Base-by-base conservation (phyloP, 2,329 filamentous ascomycete species). In the Paraphoma chrysanthemicola region DNA sequence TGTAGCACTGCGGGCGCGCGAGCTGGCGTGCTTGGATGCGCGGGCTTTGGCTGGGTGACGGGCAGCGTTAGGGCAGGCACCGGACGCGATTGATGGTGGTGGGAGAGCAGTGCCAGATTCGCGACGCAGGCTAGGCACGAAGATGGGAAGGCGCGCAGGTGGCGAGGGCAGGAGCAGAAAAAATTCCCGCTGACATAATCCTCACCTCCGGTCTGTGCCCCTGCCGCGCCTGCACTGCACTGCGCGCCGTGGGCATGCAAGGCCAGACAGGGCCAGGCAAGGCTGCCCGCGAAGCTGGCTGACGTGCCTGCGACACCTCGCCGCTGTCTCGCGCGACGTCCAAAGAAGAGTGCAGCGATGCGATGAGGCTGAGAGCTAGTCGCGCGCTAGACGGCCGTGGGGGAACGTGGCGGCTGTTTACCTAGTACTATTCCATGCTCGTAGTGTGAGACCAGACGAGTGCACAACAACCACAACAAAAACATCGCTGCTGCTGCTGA, bases 91-190 rank as follows among this genome's bases (percentile, higher is more conserved):
- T 39, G 50, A 41, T 42, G 43, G 30, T 53, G 29, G 51, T 56
- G 54, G 57, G 64, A 59, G 67, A 62, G 66, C 52, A 57, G 55
- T 58, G 62, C 33, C 9, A 75, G 72, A 75, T 74, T 74, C 67
- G 73, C 73, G 72, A 75, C 62, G 72, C 61, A 68, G 69, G 56
- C 72, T 75, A 75, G 67, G 55, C 67, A 72, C 70, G 53, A 69
- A 74, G 71, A 57, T 62, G 73, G 74, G 70, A 76, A 74, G 72
- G 72, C 67, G 64, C 61, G 57, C 60, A 56, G 65, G 68, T 66
- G 70, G 63, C 63, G 62, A 65, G 60, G 68, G 23, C 23, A 23
- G 23, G 60, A 67, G 55, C 48, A 51, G 43, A 16, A 23, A 29
- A 44, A 44, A 44, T 23, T 29, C 17, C n/a, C 31, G 39, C 39